Base-by-base conservation (phyloP, 1,139 yeast genomes). In the Eremothecium gossypii region DNA sequence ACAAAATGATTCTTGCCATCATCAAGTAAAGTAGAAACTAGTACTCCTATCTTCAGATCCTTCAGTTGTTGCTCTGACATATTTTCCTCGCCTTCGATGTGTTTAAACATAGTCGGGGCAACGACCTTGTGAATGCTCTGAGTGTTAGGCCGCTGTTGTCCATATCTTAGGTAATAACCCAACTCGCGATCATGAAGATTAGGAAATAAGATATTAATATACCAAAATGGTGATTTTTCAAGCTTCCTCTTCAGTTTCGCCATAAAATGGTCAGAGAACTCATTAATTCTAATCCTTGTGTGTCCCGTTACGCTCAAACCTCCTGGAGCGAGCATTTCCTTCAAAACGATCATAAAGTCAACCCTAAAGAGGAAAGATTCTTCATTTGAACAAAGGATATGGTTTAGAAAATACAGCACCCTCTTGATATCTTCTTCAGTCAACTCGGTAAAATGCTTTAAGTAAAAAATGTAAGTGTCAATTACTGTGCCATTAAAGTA, bases 321-420 rank as follows among this genome's bases (percentile, higher is more conserved):
- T 35, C 55, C 55, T 10, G 64, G 62, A 12, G 69, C 57, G 1
- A 71, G 52, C 60, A 79, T 66, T 33, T 69, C 67, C 45, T 73
- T 71, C 1, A 81, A 55, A 1, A 73, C 57, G n/a, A 69, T 58
- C 63, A 91, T 74, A 53, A 91, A 77, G 58, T 91, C 96, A 31
- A 91, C 61, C 38, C 96, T 69, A 55, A 71, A 82, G 33, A 89
- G 66, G 9, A 78, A 72, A n/a, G 70, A 54, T 30, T 77, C 77
- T 45, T 73, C 74, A 46, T 79, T 82, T 30, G 77, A 73, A 45
- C 77, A 70, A 41, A 81, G 79, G 0, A 86, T 63, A 31, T 85
- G 68, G 56, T 85, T 87, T 54, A 87, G 78, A 57, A 77, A 89
- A 1, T 80, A 69, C 27, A 91, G 58, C 14, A 83, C 79, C 45